phyloP scores from a whole-genome alignment of 2,329 filamentous ascomycete genomes.

The Alternaria dauci region DNA sequence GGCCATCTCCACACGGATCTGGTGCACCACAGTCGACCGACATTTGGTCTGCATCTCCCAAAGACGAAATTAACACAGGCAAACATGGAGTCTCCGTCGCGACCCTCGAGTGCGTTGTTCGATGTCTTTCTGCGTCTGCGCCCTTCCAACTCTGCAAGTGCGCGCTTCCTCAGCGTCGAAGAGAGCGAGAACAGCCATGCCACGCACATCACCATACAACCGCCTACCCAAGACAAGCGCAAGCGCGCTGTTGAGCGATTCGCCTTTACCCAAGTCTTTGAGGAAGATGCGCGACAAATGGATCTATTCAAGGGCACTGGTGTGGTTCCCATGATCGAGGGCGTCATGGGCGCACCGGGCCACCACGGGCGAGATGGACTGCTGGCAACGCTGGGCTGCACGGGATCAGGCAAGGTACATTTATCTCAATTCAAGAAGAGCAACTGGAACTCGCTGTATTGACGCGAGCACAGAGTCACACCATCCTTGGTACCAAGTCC shows the following conservation, averaged over 20 bases:
- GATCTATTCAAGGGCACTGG: constrained; percentile 86
- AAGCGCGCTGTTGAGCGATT: constrained; percentile 92
- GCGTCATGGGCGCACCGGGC: constrained; percentile 76
- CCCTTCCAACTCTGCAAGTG: constrained; percentile 50
- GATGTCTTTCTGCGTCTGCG: constrained; percentile 88
- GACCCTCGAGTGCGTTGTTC: constrained; percentile 69
- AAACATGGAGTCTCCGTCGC: constrained; percentile 50
- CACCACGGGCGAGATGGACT: constrained; percentile 87
- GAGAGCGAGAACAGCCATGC: constrained; percentile 49
- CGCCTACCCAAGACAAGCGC: constrained; percentile 79
- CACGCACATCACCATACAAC: constrained; percentile 62
- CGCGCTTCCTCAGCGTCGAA: constrained; percentile 82
- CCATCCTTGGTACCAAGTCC: constrained; percentile 85
- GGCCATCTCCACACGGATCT: constrained; percentile 10
- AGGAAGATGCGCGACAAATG: constrained; percentile 82
- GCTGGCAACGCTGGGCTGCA: constrained; percentile 90
- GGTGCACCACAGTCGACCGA: constrained; percentile 17
- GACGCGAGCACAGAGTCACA: constrained; percentile 76
- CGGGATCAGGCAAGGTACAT: constrained; percentile 90
- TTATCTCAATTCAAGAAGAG: constrained; percentile 1
- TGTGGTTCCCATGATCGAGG: constrained; percentile 77
- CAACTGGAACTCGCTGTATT: constrained; percentile 1
- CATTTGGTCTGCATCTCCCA: constrained; percentile 3
- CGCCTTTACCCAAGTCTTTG: constrained; percentile 91
- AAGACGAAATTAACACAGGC: constrained; percentile 11